Evolutionary conservation across 176 grass and related monocot species (phyloP), one percentile per base, ranked within the genome.

Genomic region (Aegilops umbellulata): DNA sequence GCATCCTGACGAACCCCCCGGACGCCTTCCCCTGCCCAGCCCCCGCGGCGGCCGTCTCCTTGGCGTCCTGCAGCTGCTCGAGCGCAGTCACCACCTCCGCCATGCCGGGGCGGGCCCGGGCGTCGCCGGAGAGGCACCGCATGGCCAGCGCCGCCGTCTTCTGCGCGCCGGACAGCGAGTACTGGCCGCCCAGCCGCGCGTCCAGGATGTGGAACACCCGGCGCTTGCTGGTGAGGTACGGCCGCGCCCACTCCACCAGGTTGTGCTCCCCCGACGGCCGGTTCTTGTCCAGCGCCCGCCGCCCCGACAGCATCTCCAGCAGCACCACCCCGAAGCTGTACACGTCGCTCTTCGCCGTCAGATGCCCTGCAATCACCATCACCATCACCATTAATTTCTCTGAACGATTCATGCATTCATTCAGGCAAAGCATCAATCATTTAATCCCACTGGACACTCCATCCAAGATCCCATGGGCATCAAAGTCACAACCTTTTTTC

Each of bases 301-400:
- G 87, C 1, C 93, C 93, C 0, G 90, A 91, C 7, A 95, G 57
- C 86, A 92, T 82, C 69, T 95, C 93, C 1, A 95, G 35, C 1
- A 95, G 70, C n/a, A 95, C 93, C 3, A 92, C 90, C 0, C 93
- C 90, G 55, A 95, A 95, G 83, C 93, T 91, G 69, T 93, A 95
- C 10, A 92, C 88, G 69, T 95, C 93, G 7, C 90, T 95, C 80
- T 91, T 95, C 1, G 94, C 22, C 3, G 89, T 93, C 82, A 97
- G 81, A 73, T 93, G 94, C 0, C 94, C 94, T 95, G 38, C 35
- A 3, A 53, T 20, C 17, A 55, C 53, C 16, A 53, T 55, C 17
- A 55, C 16, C 51, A 55, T 20, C 53, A 58, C 19, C 53, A 58
- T 58, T 58, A 58, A 3, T 22, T 3, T 9, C 8, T 58, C 53